Evolutionary conservation across 1,139 yeast species (phyloP), one percentile per base, ranked within the genome.

Genomic region (Diutina mesorugosa): DNA sequence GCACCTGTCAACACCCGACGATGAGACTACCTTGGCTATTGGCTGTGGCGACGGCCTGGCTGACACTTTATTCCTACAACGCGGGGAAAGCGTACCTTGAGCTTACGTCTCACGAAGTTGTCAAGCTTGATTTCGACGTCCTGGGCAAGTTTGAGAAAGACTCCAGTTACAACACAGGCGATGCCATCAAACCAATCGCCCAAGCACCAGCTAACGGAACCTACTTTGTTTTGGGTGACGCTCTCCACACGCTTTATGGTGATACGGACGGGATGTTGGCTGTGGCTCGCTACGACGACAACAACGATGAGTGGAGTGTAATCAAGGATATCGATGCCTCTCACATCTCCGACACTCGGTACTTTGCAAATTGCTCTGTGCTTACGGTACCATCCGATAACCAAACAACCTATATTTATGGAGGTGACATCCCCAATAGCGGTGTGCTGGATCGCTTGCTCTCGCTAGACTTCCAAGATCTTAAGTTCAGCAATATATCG

Each of bases 401-500:
- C 10, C 78, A 75, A 21, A 67, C 72, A 3, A 64, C 80, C 1
- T 80, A 77, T 61, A 69, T 80, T 2, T 81, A 76, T 61, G 84
- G 85, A 3, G 85, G 85, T 0, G 52, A 58, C 8, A 68, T 76
- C 54, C 52, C 60, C 57, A 3, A 45, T 0, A 57, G 59, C 0
- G 55, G 59, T 6, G 67, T 77, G 5, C 70, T 79, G 3, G 65
- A 65, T 58, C 64, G 79, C 41, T 66, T 81, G 57, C 59, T 77
- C 26, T 77, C 57, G 64, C 69, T 57, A 59, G 71, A 73, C 55
- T 58, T 69, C 46, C 55, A 58, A 6, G 61, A 64, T 1, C 60
- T 61, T 56, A 61, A 60, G 38, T 63, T 72, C 16, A 63, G 70
- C 53, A 76, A 74, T 28, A 71, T 75, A 6, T 62, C 69, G 48